Base-by-base conservation (phyloP, 257 asterid genomes). In the Gentiana straminea region DNA sequence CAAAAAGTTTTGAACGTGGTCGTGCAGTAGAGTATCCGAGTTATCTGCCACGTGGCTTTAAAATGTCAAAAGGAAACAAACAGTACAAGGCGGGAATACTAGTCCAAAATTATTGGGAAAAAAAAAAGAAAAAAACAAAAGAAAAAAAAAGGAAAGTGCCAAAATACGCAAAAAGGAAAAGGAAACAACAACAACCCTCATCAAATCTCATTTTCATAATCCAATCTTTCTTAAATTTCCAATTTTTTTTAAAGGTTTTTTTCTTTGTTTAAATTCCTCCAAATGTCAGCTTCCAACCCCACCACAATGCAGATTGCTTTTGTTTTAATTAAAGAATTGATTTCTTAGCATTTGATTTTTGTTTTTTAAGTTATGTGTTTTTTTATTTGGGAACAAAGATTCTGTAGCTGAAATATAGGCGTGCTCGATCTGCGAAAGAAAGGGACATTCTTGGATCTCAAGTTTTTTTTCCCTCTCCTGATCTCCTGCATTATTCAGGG, bases 31-130 rank as follows among this genome's bases (percentile, higher is more conserved):
- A 13, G 13, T 5, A 35, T 38, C 67, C 11, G 6, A n/a, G 41
- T 15, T 7, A 54, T 35, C n/a, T 41, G 48, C 66, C 54, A 67
- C 61, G 63, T 38, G 70, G 50, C 60, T 8, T 35, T 35, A 34
- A 50, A 55, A 35, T 43, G 44, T 15, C 7, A 50, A 37, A 45
- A 43, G 37, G 8, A 51, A 54, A 53, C 55, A 54, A 44, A 69
- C 58, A 81, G 70, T 64, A 61, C 64, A 72, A 65, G 84, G 94
- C 94, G 89, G 89, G 89, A 81, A 84, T 47, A 70, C 69, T 55
- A 70, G 75, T 79, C 86, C 79, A 71, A 73, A 64, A 52, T 51
- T 57, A 57, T 51, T 41, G 54, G 77, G 49, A 65, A 76, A 66
- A 49, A 71, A 67, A 13, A 48, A 34, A 69, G 33, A 52, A 6